phyloP scores from a whole-genome alignment of 805 yeast genomes.

The Spathaspora arborariae region DNA sequence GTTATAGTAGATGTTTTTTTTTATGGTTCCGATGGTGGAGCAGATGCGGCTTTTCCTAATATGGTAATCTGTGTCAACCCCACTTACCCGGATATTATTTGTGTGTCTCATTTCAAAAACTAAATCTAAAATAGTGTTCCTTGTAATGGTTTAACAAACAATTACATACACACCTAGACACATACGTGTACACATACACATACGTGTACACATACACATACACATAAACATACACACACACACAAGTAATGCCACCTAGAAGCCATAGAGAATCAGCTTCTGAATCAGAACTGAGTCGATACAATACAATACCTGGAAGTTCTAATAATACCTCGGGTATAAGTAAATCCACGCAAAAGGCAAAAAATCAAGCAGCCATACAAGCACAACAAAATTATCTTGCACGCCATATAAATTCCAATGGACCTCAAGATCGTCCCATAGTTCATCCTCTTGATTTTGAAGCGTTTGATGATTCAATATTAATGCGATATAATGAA shows the following conservation, averaged over 20 bases:
- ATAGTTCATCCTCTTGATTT: conserved; percentile 65
- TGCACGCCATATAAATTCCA: conserved; percentile 66
- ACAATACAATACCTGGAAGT: conserved; percentile 1
- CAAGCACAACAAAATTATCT: conserved; percentile 66
- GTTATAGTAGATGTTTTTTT: no score
- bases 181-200: no score
- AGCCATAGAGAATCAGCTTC: conserved; percentile 34
- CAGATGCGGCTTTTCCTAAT: no score
- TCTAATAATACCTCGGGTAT: conserved; percentile 1
- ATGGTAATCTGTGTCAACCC: no score
- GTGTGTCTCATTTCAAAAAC: no score
- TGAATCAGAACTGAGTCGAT: conserved; percentile 27
- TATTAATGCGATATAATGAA: conserved; percentile 67
- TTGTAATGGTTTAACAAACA: no score
- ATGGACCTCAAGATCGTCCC: conserved; percentile 61
- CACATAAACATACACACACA: not conserved
- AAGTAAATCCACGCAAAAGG: conserved; percentile 24
- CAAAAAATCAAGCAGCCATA: conserved; percentile 57
- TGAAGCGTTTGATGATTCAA: conserved; percentile 52
- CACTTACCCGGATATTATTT: no score
- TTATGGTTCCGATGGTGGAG: no score
- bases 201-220: no score
- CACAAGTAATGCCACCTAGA: not conserved
- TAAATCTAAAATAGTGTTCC: no score
- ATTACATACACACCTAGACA: no score